These are phyloP conservation scores for Yamadazyma membranifaciens DNA, from an alignment of 1,139 yeast species.

Conservation along the genomic window DNA sequence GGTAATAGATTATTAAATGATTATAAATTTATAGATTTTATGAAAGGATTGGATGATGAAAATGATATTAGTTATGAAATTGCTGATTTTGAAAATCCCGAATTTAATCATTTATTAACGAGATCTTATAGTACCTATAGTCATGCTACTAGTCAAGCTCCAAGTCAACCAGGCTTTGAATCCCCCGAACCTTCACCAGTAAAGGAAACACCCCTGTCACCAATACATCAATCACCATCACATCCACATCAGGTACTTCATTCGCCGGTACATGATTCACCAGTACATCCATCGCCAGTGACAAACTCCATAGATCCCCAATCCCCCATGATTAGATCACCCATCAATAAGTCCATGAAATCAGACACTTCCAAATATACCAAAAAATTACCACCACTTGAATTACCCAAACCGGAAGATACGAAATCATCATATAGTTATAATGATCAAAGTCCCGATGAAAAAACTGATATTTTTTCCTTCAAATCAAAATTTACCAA, in stretches of 20 bases:
- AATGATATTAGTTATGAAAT: conserved; percentile 20
- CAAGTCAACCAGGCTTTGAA: not conserved
- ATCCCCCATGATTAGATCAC: not conserved
- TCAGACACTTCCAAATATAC: conserved; percentile 1
- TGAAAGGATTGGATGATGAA: conserved; percentile 36
- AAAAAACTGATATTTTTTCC: conserved; percentile 36
- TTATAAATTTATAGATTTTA: conserved; percentile 44
- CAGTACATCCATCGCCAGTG: not conserved
- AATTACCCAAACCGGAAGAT: conserved; percentile 18
- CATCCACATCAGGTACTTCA: not conserved
- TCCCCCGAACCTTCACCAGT: not conserved
- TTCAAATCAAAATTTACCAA: conserved; percentile 18
- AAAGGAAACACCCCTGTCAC: conserved; percentile 4
- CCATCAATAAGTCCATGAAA: not conserved
- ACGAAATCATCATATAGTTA: conserved; percentile 21
- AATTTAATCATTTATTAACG: conserved; percentile 31
- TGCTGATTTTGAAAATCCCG: conserved; percentile 39
- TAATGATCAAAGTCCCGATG: conserved; percentile 26
- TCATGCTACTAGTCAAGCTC: conserved; percentile 7
- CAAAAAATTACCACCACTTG: conserved; percentile 6
- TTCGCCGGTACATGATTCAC: too few relatives aligned
- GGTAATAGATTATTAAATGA: conserved; percentile 64
- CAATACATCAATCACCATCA: conserved; percentile 1
- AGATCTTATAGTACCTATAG: conserved; percentile 33
- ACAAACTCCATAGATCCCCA: not conserved